A percentile compares a stretch with the other conserved stretches of the same genome.
phyloP scores from a whole-genome alignment of 2,329 filamentous ascomycete genomes.

The Botrytis elliptica region DNA sequence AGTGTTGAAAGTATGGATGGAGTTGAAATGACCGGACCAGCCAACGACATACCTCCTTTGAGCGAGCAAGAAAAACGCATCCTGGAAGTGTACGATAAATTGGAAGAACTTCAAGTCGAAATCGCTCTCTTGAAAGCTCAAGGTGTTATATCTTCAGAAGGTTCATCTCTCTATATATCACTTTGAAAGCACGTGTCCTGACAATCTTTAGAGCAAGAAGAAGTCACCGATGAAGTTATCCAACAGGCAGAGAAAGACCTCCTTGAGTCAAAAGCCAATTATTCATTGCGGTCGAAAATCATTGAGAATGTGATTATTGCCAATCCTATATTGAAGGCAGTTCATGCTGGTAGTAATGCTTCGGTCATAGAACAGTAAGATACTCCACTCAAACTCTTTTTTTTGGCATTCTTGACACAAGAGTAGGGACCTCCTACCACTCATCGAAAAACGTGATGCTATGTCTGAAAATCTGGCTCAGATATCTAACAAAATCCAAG shows the following conservation, averaged over 20 bases:
- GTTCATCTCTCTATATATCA: conserved; percentile 24
- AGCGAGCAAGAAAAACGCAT: conserved; percentile 65
- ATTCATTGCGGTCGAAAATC: conserved; percentile 67
- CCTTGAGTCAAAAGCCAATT: conserved; percentile 67
- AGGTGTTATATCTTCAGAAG: conserved; percentile 32
- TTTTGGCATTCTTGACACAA: conserved; percentile 20
- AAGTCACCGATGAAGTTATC: conserved; percentile 50
- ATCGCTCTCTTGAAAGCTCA: conserved; percentile 60
- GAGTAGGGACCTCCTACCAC: conserved; percentile 53
- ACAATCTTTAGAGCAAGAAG: conserved; percentile 29
- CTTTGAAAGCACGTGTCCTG: conserved; percentile 21
- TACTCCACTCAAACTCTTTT: conserved; percentile 17
- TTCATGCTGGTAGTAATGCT: conserved; percentile 65
- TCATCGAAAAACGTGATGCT: conserved; percentile 65
- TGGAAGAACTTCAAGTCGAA: conserved; percentile 71
- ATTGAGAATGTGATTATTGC: conserved; percentile 67
- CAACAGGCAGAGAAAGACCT: conserved; percentile 60
- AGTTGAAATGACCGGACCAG: conserved; percentile 27
- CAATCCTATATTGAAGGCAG: conserved; percentile 74
- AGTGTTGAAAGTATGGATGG: conserved; percentile 33
- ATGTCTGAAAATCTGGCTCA: conserved; percentile 63
- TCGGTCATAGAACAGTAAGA: conserved; percentile 67
- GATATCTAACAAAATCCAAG: conserved; percentile 53
- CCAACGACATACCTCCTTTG: conserved; percentile 47
- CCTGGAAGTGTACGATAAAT: conserved; percentile 67